Conservation (phyloP, 75 land plant species). For the Larix kaempferi region DNA sequence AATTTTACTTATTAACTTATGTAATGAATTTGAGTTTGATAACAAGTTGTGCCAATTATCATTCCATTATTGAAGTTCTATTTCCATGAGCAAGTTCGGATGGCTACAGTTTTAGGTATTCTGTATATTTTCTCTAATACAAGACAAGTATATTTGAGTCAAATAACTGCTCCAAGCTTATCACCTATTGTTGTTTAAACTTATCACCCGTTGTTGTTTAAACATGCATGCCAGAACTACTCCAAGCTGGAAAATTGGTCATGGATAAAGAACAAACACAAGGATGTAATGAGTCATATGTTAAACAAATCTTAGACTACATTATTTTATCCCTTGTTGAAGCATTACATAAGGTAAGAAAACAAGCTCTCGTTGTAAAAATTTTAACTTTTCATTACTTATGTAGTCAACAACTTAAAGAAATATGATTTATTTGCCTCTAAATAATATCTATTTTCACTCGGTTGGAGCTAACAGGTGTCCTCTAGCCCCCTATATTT, state of each 20-base stretch:
- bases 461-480: no score
- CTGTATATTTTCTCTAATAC: no score
- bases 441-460: no score
- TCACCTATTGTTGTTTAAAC: no score
- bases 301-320: constrained; percentile 49
- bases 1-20: background rate
- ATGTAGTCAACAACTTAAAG: background rate
- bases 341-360: constrained; percentile 41
- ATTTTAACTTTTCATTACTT: background rate
- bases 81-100: no score
- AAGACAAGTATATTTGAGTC: no score
- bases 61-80: no score
- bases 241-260: constrained; percentile 42
- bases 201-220: background rate
- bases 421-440: background rate
- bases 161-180: no score
- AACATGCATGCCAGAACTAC: constrained; percentile 49
- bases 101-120: no score
- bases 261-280: constrained; percentile 47
- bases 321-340: constrained; percentile 48
- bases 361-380: background rate
- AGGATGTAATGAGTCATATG: constrained; percentile 47
- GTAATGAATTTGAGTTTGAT: background rate
- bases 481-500: no score
- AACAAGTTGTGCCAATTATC: no score